These are phyloP conservation scores for Aquilaria yunnanensis DNA, from an alignment of 345 rosid species.

Conservation along the genomic window DNA sequence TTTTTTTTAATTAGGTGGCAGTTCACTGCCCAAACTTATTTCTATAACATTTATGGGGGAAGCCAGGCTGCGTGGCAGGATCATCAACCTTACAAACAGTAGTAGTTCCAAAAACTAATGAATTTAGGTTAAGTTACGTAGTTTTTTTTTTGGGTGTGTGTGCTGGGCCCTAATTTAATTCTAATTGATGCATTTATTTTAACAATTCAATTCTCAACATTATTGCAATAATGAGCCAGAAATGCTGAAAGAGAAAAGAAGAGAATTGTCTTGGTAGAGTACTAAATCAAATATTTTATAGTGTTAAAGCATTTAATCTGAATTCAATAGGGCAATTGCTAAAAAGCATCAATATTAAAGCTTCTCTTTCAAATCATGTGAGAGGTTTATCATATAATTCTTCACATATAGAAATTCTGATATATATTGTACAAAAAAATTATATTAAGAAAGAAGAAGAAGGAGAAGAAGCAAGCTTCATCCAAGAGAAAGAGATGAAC, in stretches of 20 bases:
- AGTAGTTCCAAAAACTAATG: constrained; percentile 11
- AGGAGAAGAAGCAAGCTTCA: too few relatives aligned
- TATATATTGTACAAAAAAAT: too few relatives aligned
- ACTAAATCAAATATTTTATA: background rate
- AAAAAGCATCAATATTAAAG: too few relatives aligned
- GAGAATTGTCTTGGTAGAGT: too few relatives aligned
- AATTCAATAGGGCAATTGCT: too few relatives aligned
- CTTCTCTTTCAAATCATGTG: too few relatives aligned
- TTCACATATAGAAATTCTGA: too few relatives aligned
- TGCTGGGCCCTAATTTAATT: background rate
- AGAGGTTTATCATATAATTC: too few relatives aligned
- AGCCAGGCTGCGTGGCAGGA: constrained; percentile 2
- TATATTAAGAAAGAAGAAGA: too few relatives aligned
- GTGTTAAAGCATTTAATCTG: background rate
- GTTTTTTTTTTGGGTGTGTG: background rate
- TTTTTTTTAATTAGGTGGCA: constrained; percentile 6
- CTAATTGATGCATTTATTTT: background rate
- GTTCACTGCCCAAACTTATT: constrained; percentile 15
- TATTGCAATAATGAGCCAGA: background rate
- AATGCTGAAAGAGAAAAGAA: too few relatives aligned
- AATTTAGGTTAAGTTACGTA: background rate
- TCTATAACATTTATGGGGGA: constrained; percentile 14
- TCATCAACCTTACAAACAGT: constrained; percentile 19
- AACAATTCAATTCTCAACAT: constrained; percentile 1
- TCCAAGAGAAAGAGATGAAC: too few relatives aligned